phyloP scores from a whole-genome alignment of 257 asterid genomes.

The Gardenia jasminoides region DNA sequence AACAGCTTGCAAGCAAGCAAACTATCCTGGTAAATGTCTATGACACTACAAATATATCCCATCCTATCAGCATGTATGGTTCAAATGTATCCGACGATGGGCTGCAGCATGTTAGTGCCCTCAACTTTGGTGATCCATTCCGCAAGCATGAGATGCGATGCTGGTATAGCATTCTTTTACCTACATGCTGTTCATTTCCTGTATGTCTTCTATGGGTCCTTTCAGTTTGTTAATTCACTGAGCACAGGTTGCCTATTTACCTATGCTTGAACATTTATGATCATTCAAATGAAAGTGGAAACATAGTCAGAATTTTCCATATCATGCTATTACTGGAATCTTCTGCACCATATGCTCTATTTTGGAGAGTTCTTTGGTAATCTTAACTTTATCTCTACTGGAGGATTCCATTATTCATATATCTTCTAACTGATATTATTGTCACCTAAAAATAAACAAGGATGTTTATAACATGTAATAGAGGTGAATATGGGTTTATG shows the following conservation, averaged over 20 bases:
- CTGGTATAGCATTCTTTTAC: conserved; percentile 48
- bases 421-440: neutral
- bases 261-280: neutral
- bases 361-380: neutral
- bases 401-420: neutral
- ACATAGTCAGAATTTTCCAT: neutral
- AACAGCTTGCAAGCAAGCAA: conserved; percentile 97
- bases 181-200: conserved; percentile 3
- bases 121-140: conserved; percentile 93
- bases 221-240: neutral
- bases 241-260: neutral
- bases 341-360: neutral
- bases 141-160: conserved; percentile 97
- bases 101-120: conserved; percentile 58
- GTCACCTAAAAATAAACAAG: neutral
- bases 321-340: neutral
- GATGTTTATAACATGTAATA: neutral
- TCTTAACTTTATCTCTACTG: neutral
- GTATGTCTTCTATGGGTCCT: conserved; percentile 11
- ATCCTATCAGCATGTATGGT: conserved; percentile 92
- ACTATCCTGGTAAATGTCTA: conserved; percentile 86
- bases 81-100: conserved; percentile 51
- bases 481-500: neutral
- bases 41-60: conserved; percentile 66
- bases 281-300: neutral